These are phyloP conservation scores for Ormosia emarginata DNA, from an alignment of 306 rosid genomes.

Conservation along the genomic window DNA sequence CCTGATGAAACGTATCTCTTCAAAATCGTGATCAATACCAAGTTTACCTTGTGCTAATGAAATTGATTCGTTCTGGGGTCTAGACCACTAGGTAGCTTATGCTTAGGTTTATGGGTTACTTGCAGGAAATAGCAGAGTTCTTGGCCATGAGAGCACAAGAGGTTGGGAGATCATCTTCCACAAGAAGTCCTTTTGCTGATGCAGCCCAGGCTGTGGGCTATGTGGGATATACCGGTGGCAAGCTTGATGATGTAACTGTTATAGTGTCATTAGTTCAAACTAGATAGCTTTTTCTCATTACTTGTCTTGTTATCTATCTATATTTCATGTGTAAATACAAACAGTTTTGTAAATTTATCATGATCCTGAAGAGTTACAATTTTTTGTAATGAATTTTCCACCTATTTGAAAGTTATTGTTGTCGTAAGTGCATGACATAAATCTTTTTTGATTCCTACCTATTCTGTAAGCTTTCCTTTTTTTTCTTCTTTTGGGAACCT, in stretches of 20 bases:
- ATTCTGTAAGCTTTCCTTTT: not conserved
- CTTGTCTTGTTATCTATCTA: not conserved
- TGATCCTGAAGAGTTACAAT: not conserved
- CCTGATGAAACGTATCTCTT: not conserved
- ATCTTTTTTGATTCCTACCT: not conserved
- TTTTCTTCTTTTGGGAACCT: too few relatives aligned
- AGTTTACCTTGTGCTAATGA: not conserved
- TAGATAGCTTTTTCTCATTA: not conserved
- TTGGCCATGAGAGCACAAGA: conserved; percentile 69
- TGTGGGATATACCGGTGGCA: conserved; percentile 63
- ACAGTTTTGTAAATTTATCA: conserved; percentile 17
- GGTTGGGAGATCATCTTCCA: conserved; percentile 50
- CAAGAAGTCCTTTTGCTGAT: conserved; percentile 72
- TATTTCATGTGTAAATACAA: conserved; percentile 17
- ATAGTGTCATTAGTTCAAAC: conserved; percentile 58
- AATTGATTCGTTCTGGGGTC: not conserved
- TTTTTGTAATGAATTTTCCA: not conserved
- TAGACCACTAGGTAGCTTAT: not conserved
- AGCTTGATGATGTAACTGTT: conserved; percentile 71
- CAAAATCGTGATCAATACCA: not conserved
- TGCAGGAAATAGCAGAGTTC: conserved; percentile 64
- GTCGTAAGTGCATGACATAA: not conserved
- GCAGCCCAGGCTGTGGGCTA: conserved; percentile 66
- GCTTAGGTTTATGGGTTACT: not conserved
- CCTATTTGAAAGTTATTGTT: not conserved